Evolutionary conservation across 768 basidiomycete species (phyloP).

Genomic region (Coprinopsis marcescibilis): DNA sequence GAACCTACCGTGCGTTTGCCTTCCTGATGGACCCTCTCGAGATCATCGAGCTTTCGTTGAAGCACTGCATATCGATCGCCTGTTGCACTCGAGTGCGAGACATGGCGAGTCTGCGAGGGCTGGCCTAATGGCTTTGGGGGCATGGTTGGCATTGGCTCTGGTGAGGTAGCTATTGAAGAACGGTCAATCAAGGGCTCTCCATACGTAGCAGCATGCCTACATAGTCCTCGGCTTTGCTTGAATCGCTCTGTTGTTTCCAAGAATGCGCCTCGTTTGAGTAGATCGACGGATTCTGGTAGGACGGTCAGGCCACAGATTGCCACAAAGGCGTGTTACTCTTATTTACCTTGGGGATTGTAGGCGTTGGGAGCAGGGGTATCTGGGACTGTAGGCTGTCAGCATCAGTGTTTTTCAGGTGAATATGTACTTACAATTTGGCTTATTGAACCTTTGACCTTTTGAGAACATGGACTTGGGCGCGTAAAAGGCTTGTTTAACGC

Average conservation of each 20-base stretch:
- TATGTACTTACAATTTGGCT: conserved; percentile 28
- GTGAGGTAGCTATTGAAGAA: conserved; percentile 14
- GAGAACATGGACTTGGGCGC: conserved; percentile 33
- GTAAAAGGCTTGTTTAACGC: conserved; percentile 3
- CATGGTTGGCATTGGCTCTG: conserved; percentile 19
- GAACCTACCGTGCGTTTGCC: conserved; percentile 48
- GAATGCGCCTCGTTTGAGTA: conserved; percentile 54
- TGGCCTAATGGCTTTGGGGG: conserved; percentile 14
- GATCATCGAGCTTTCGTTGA: conserved; percentile 57
- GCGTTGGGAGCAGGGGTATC: conserved; percentile 50
- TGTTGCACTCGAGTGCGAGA: background rate
- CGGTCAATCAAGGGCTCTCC: background rate
- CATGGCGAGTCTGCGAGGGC: conserved; percentile 14
- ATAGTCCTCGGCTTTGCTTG: conserved; percentile 34
- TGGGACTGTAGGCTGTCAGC: conserved; percentile 27
- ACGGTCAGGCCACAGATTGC: background rate
- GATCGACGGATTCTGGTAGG: conserved; percentile 37
- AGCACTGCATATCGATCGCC: conserved; percentile 49
- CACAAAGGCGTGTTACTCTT: background rate
- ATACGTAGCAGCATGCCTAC: conserved; percentile 22
- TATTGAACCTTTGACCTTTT: conserved; percentile 42
- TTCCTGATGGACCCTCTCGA: conserved; percentile 57
- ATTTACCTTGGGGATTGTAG: conserved; percentile 39
- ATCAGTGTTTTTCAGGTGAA: background rate
- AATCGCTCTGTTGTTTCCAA: conserved; percentile 54